Evolutionary conservation across 2,329 filamentous ascomycete species (phyloP), one percentile per base, ranked within the genome.

Genomic region (Cytospora piceicola): DNA sequence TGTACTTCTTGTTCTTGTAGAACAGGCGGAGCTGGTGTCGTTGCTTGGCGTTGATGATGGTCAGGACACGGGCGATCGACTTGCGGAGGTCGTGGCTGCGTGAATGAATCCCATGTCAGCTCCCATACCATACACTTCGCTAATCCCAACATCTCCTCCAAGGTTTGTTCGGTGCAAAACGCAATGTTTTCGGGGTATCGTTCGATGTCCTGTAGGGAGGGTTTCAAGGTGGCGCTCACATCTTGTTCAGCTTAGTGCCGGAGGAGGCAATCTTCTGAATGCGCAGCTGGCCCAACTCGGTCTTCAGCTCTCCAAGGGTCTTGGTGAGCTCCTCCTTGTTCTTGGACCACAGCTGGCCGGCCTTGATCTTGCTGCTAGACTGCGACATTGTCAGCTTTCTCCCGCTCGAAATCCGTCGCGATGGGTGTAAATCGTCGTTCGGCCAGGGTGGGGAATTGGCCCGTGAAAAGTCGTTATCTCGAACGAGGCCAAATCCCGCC

Each of bases 1-100:
- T 85, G 89, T 97, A 97, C 88, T 97, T 98, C 92, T 98, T 98
- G 90, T 91, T 91, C 89, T 97, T 96, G 90, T 99, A 99, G 91
- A 98, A 98, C 74, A 98, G 88, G 77, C 94, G 93, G 77, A 99
- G 93, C 86, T 98, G 94, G 74, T 93, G 87, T 82, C 96, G 91
- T 88, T 99, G 95, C 89, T 96, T 98, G 84, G 93, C 91, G 89
- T 98, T 99, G 90, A 99, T 97, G 86, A 99, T 88, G 82, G 95
- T 99, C 77, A 99, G 90, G 83, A 97, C 92, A 80, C 94, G 94
- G 79, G 95, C 96, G 83, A 99, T 97, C 73, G 94, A 97, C 89
- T 99, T 99, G 88, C 95, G 94, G 81, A 99, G 88, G 82, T 99
- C 96, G 87, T 97, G 93, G 85, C 94, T 97, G 76, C 74, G 71